Evolutionary conservation across 345 rosid genomes (phyloP).

Genomic region (Arabidopsis suecica): DNA sequence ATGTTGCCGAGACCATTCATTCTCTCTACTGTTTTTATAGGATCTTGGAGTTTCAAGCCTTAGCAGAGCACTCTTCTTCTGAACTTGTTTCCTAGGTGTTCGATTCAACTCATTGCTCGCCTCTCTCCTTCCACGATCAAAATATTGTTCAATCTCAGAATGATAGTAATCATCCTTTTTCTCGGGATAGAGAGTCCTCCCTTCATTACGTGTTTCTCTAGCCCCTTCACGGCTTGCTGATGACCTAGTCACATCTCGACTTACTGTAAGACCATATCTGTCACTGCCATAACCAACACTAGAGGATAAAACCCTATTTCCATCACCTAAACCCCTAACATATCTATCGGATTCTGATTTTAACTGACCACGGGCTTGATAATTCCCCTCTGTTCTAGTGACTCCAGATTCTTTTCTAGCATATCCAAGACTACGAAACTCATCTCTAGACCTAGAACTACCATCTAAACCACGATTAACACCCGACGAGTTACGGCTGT

Average conservation of each 20-base stretch:
- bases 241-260: conserved; percentile 38
- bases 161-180: conserved; percentile 52
- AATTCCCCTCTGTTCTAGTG: conserved; percentile 40
- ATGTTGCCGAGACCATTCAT: conserved; percentile 49
- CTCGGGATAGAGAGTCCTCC: conserved; percentile 41
- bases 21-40: conserved; percentile 58
- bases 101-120: conserved; percentile 52
- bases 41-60: conserved; percentile 70
- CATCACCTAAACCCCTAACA: conserved; percentile 49
- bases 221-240: conserved; percentile 41
- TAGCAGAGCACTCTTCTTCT: conserved; percentile 84
- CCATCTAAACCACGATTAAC: conserved; percentile 56
- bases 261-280: conserved; percentile 39
- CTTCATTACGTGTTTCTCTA: conserved; percentile 46
- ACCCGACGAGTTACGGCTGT: conserved; percentile 42
- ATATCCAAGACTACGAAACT: conserved; percentile 42
- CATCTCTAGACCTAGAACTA: conserved; percentile 59
- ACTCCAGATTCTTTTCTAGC: conserved; percentile 49
- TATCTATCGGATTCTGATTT: conserved; percentile 50
- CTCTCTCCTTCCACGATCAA: conserved; percentile 59
- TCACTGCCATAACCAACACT: conserved; percentile 46
- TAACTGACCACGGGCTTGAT: conserved; percentile 44
- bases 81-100: conserved; percentile 64
- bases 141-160: conserved; percentile 50
- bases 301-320: conserved; percentile 43